phyloP scores from a whole-genome alignment of 495 filamentous ascomycete genomes.

The Hypoxylon perforatum region DNA sequence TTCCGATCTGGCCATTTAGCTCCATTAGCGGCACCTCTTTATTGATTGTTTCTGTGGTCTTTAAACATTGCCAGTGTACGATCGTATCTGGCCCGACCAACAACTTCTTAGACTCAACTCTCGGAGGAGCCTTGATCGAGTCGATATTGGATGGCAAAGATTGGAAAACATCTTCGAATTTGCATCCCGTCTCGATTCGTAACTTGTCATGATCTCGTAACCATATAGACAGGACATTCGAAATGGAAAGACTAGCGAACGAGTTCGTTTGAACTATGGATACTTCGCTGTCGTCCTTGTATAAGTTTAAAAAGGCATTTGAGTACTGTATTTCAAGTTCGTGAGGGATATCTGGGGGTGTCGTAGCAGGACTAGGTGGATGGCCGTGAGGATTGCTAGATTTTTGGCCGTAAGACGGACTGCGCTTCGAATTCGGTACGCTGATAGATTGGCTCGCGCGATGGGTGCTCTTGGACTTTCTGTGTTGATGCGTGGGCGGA shows the following conservation, averaged over 20 bases:
- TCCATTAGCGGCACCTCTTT: slow-evolving; percentile 82
- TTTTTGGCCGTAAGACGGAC: slow-evolving; percentile 59
- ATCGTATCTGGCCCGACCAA: slow-evolving; percentile 53
- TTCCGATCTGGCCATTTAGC: slow-evolving; percentile 85
- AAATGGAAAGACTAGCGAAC: slow-evolving; percentile 74
- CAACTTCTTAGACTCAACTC: slow-evolving; percentile 58
- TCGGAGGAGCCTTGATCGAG: slow-evolving; percentile 44
- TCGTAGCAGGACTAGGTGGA: slow-evolving; percentile 65
- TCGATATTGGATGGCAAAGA: slow-evolving; percentile 52
- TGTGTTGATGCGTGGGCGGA: slow-evolving; percentile 54
- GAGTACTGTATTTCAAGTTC: slow-evolving; percentile 75
- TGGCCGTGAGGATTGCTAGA: slow-evolving; percentile 54
- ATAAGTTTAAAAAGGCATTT: slow-evolving; percentile 74
- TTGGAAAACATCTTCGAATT: slow-evolving; percentile 63
- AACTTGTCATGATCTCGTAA: slow-evolving; percentile 69
- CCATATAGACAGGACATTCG: slow-evolving; percentile 77
- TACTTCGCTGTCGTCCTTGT: slow-evolving; percentile 69
- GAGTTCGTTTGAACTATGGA: slow-evolving; percentile 70
- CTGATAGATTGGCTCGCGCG: slow-evolving; percentile 75
- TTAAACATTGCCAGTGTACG: slow-evolving; percentile 78
- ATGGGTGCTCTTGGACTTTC: slow-evolving; percentile 82
- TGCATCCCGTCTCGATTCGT: slow-evolving; percentile 55
- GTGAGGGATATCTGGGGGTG: slow-evolving; percentile 65
- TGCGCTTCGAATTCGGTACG: slow-evolving; percentile 66
- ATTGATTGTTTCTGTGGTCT: slow-evolving; percentile 64